phyloP scores from a whole-genome alignment of 805 yeast genomes.

The Saccharomycopsis oosterbeekiorum region DNA sequence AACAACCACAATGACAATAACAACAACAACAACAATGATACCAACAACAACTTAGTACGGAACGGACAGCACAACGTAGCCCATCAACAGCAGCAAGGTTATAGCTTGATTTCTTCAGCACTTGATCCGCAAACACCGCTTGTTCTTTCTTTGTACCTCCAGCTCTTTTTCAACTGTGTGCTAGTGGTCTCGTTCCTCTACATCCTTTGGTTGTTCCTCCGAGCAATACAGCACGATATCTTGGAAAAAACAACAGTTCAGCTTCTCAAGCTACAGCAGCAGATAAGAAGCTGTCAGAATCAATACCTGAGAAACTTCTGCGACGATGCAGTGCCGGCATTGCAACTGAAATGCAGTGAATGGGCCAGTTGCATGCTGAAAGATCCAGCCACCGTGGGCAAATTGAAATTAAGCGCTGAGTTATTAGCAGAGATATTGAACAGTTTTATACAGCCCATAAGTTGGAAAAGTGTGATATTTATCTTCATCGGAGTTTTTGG shows the following conservation, averaged over 20 bases:
- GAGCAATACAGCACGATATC: slow-evolving; percentile 59
- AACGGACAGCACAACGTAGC: not conserved
- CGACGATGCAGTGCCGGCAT: slow-evolving; percentile 59
- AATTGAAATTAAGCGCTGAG: slow-evolving; percentile 67
- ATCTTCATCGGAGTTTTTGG: slow-evolving; percentile 39
- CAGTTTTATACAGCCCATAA: slow-evolving; percentile 61
- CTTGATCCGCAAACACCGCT: slow-evolving; percentile 44
- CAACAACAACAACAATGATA: too few relatives aligned
- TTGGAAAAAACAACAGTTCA: slow-evolving; percentile 56
- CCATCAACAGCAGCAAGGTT: too few relatives aligned
- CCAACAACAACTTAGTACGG: not conserved
- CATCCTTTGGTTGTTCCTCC: slow-evolving; percentile 39
- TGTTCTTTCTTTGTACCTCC: slow-evolving; percentile 52
- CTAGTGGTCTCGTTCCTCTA: slow-evolving; percentile 43
- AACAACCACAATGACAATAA: too few relatives aligned
- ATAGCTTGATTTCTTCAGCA: not conserved
- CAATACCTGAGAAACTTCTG: slow-evolving; percentile 70
- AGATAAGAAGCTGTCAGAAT: slow-evolving; percentile 58
- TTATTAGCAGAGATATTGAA: slow-evolving; percentile 76
- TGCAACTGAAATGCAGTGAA: slow-evolving; percentile 55
- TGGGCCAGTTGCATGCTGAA: slow-evolving; percentile 81
- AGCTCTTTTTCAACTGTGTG: slow-evolving; percentile 46
- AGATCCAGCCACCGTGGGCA: slow-evolving; percentile 59
- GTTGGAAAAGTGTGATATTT: slow-evolving; percentile 55
- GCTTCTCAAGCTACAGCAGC: slow-evolving; percentile 48